phyloP scores from a whole-genome alignment of 306 rosid species.

The Cicer yamashitae region DNA sequence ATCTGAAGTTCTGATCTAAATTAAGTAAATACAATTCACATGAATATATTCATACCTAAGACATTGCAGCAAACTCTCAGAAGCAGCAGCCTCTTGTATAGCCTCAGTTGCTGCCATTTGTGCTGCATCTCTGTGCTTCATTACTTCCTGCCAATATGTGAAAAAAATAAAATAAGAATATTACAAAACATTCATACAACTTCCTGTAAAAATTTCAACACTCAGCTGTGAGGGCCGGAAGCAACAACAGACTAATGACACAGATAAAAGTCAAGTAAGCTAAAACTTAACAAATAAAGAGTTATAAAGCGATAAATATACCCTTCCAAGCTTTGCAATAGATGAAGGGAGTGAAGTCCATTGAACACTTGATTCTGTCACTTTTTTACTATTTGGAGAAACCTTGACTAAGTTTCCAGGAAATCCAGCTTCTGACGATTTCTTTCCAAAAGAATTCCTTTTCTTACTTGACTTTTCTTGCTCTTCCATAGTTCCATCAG shows the following conservation, averaged over 20 bases:
- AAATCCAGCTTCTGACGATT: slow-evolving; percentile 68
- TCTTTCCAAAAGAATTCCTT: slow-evolving; percentile 64
- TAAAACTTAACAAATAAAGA: slow-evolving; percentile 24
- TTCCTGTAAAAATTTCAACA: not conserved
- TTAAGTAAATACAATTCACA: slow-evolving; percentile 13
- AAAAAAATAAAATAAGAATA: slow-evolving; percentile 35
- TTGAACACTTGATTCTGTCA: slow-evolving; percentile 74
- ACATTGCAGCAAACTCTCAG: slow-evolving; percentile 87
- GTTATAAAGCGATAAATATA: slow-evolving; percentile 42
- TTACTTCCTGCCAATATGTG: slow-evolving; percentile 69
- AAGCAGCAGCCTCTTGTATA: slow-evolving; percentile 91
- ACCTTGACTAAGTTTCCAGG: slow-evolving; percentile 81
- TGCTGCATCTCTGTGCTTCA: slow-evolving; percentile 93
- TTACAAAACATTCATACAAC: slow-evolving; percentile 27
- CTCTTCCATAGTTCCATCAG: slow-evolving; percentile 64
- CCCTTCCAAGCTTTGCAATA: slow-evolving; percentile 96
- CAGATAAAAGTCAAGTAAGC: slow-evolving; percentile 11
- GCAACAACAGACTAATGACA: not conserved
- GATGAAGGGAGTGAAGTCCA: slow-evolving; percentile 91
- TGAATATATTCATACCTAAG: slow-evolving; percentile 65
- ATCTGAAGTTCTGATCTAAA: not conserved
- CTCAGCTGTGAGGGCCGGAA: not conserved
- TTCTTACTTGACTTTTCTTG: slow-evolving; percentile 64
- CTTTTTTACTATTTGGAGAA: slow-evolving; percentile 65
- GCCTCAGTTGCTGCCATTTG: slow-evolving; percentile 92